phyloP scores from a whole-genome alignment of 768 basidiomycete genomes.

The Trichaptum fuscoviolaceum region DNA sequence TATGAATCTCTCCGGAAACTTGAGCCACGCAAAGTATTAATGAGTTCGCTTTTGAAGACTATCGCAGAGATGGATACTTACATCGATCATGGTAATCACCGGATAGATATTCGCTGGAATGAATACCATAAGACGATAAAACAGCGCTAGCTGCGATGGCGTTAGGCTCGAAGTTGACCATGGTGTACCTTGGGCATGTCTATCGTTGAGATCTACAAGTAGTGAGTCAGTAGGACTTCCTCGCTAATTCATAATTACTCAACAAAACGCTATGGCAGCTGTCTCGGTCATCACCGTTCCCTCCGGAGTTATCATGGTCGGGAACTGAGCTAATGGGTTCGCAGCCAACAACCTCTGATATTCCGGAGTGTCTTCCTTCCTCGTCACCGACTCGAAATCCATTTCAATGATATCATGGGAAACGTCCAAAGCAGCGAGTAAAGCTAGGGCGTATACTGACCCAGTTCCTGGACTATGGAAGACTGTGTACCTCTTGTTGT shows the following conservation, averaged over 20 bases:
- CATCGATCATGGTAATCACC: background rate
- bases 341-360: background rate
- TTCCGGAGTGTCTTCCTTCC: background rate
- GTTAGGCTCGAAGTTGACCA: background rate
- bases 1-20: constrained; percentile 3
- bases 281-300: constrained; percentile 8
- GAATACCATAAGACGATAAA: constrained; percentile 8
- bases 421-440: background rate
- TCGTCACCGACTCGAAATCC: background rate
- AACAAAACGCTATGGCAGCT: constrained; percentile 2
- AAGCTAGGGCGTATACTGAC: background rate
- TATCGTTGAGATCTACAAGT: background rate
- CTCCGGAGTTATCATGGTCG: constrained; percentile 8
- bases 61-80: background rate
- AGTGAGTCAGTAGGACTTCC: background rate
- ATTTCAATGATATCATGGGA: background rate
- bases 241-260: background rate
- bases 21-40: background rate
- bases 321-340: constrained; percentile 11
- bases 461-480: constrained; percentile 1
- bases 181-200: constrained; percentile 2
- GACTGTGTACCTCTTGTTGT: background rate
- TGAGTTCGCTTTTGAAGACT: background rate
- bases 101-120: constrained; percentile 4
- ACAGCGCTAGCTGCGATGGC: constrained; percentile 3